Conservation (phyloP, 2,329 filamentous ascomycete species). For the Neofusicoccum ribis region DNA sequence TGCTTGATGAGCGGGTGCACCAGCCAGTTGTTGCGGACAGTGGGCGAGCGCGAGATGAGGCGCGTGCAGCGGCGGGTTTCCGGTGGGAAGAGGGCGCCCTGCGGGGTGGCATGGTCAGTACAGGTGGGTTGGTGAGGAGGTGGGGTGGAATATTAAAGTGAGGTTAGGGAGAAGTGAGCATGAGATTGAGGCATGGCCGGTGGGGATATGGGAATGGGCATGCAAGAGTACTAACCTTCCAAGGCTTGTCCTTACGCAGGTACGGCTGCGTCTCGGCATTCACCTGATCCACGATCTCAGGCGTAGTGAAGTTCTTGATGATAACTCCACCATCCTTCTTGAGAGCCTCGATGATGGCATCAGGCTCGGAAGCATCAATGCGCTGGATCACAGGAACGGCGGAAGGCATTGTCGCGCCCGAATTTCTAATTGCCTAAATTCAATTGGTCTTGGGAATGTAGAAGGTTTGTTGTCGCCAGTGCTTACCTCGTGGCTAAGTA, state of each 20-base stretch:
- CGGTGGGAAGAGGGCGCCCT: slow-evolving; percentile 24
- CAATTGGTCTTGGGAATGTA: no score
- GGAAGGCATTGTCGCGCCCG: not conserved
- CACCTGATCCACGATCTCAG: slow-evolving; percentile 37
- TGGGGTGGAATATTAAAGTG: no score
- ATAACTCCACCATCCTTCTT: slow-evolving; percentile 41
- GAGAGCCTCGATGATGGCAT: slow-evolving; percentile 12
- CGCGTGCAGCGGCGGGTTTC: slow-evolving; percentile 27
- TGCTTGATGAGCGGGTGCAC: slow-evolving; percentile 21
- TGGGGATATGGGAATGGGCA: no score
- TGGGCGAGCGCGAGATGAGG: slow-evolving; percentile 23
- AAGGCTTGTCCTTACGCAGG: slow-evolving; percentile 26
- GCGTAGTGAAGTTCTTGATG: slow-evolving; percentile 38
- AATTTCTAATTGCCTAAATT: no score
- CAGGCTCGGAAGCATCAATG: not conserved
- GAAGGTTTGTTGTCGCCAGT: no score
- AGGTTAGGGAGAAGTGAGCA: no score
- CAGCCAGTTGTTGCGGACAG: slow-evolving; percentile 24
- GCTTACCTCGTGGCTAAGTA: no score
- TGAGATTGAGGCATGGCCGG: not conserved
- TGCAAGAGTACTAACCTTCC: slow-evolving; percentile 23
- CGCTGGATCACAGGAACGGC: slow-evolving; percentile 4
- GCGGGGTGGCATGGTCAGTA: not conserved
- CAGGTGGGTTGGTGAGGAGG: no score
- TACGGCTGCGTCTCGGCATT: slow-evolving; percentile 38